phyloP scores from a whole-genome alignment of 352 stramenopile genomes.

The Phytophthora citricola region DNA sequence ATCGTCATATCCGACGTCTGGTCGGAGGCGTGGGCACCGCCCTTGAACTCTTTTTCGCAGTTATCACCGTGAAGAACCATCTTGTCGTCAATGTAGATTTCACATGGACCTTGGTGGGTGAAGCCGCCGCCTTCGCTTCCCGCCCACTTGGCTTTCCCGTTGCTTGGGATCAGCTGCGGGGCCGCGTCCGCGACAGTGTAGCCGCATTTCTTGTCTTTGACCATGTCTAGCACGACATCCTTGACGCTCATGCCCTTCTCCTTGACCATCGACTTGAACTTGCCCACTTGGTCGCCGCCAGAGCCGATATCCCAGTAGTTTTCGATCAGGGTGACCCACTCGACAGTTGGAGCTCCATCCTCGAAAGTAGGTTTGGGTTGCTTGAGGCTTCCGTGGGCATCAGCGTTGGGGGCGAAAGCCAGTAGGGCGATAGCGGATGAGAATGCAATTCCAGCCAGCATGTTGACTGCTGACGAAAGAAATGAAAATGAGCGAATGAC shows the following conservation, averaged over 20 bases:
- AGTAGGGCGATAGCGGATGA: conserved; percentile 13
- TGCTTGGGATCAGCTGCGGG: conserved; percentile 36
- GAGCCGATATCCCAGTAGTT: conserved; percentile 44
- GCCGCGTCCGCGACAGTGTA: conserved; percentile 36
- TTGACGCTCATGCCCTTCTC: conserved; percentile 40
- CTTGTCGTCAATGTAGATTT: conserved; percentile 56
- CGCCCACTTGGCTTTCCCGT: conserved; percentile 36
- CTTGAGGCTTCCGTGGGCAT: conserved; percentile 34
- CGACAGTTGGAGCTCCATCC: conserved; percentile 8
- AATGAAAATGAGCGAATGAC: conserved; percentile 1
- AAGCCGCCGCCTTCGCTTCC: conserved; percentile 44
- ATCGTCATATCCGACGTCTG: conserved; percentile 38
- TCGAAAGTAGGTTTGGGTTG: conserved; percentile 22
- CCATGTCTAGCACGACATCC: conserved; percentile 45
- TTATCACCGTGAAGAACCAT: conserved; percentile 43
- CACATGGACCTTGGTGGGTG: conserved; percentile 44
- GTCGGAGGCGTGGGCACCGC: no score
- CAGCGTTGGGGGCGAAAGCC: conserved; percentile 8
- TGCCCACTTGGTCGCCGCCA: conserved; percentile 36
- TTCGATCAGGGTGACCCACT: conserved; percentile 25
- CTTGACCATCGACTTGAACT: conserved; percentile 34
- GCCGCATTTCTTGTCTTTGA: conserved; percentile 39
- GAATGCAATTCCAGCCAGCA: conserved; percentile 9
- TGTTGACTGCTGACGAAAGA: conserved; percentile 1
- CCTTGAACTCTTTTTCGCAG: conserved; percentile 41